Conservation (phyloP, 2,329 filamentous ascomycete genomes). For the Talaromyces sp. region DNA sequence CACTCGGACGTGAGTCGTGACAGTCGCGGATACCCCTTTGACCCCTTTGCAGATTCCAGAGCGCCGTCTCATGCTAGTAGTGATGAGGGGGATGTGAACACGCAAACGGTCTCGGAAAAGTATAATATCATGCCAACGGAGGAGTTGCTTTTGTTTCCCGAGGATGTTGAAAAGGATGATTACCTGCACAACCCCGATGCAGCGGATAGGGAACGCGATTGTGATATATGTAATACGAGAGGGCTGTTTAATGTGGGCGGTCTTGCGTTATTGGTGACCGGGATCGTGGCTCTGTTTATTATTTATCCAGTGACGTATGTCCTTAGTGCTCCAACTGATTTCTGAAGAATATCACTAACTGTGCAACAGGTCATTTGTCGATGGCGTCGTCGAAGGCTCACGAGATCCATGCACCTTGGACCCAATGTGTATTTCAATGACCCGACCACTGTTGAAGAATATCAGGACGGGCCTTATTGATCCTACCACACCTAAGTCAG, state of each 20-base stretch:
- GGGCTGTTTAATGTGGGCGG: constrained; percentile 62
- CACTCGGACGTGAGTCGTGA: constrained; percentile 53
- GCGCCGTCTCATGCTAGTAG: constrained; percentile 57
- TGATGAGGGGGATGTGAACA: constrained; percentile 62
- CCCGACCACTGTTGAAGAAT: constrained; percentile 54
- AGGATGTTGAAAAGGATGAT: constrained; percentile 70
- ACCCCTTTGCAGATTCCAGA: constrained; percentile 59
- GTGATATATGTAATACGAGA: constrained; percentile 60
- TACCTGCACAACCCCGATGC: constrained; percentile 66
- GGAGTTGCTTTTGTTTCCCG: constrained; percentile 62
- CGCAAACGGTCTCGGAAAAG: constrained; percentile 67
- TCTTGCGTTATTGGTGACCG: constrained; percentile 54
- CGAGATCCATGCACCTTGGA: constrained; percentile 33
- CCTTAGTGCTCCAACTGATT: not conserved
- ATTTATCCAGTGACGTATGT: constrained; percentile 64
- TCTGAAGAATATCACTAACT: not conserved
- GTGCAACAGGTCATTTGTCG: constrained; percentile 52
- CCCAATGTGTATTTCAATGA: constrained; percentile 48
- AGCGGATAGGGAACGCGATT: constrained; percentile 56
- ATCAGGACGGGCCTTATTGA: constrained; percentile 59
- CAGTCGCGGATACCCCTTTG: constrained; percentile 44
- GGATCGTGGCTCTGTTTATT: constrained; percentile 61
- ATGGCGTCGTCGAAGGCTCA: constrained; percentile 35
- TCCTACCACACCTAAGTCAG: constrained; percentile 59
- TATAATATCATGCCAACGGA: constrained; percentile 67